A percentile compares a stretch with the other conserved stretches of the same genome.
phyloP scores from a whole-genome alignment of 768 basidiomycete species.

The Megacollybia marginata region DNA sequence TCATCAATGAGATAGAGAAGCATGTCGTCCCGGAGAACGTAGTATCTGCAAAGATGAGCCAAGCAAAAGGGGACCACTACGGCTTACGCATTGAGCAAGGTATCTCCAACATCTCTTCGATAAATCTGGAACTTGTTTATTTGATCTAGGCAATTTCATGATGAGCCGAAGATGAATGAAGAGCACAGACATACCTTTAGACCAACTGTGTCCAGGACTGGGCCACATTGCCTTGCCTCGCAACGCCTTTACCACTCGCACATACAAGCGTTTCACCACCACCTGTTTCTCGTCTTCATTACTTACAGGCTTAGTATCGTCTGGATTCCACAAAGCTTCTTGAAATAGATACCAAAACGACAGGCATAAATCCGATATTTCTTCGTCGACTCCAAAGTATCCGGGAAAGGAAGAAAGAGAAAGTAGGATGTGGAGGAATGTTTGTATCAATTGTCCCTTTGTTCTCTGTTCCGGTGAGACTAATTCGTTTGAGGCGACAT shows the following conservation, averaged over 20 bases:
- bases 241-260: constrained; percentile 65
- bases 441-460: constrained; percentile 52
- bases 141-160: constrained; percentile 47
- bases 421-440: constrained; percentile 63
- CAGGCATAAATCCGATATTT: constrained; percentile 81
- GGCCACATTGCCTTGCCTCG: constrained; percentile 76
- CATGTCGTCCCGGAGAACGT: constrained; percentile 82
- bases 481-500: constrained; percentile 44
- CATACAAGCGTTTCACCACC: constrained; percentile 71
- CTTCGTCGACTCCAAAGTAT: constrained; percentile 76
- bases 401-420: constrained; percentile 69
- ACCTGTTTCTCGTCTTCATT: constrained; percentile 31
- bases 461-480: constrained; percentile 25
- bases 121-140: constrained; percentile 78
- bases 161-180: neutral
- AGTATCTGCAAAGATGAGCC: constrained; percentile 48
- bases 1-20: constrained; percentile 62
- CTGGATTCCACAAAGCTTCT: constrained; percentile 73
- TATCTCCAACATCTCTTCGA: constrained; percentile 81
- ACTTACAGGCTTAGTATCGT: constrained; percentile 13
- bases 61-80: constrained; percentile 2
- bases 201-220: constrained; percentile 43
- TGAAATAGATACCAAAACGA: constrained; percentile 90
- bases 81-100: constrained; percentile 78
- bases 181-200: constrained; percentile 47